Conservation (phyloP, 2,329 filamentous ascomycete species). For the Aspergillus ibericus region DNA sequence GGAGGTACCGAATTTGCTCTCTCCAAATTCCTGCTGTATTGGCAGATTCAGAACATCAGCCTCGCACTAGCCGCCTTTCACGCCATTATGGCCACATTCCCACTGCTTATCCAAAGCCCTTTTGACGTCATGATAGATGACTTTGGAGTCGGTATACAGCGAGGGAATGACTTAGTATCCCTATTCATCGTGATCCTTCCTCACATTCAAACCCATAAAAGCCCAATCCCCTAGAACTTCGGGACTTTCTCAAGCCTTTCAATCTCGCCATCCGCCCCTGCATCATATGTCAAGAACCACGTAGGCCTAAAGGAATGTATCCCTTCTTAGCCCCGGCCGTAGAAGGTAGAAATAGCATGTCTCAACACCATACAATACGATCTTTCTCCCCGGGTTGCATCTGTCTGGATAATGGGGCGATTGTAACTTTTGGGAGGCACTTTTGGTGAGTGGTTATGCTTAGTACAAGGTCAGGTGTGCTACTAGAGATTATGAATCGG, state of each 20-base stretch:
- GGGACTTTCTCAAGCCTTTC: background rate
- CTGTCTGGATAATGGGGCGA: background rate
- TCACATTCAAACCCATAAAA: conserved; percentile 54
- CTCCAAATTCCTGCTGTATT: background rate
- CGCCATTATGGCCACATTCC: conserved; percentile 58
- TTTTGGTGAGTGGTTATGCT: background rate
- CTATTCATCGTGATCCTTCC: conserved; percentile 55
- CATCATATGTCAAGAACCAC: no score
- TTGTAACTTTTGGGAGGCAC: background rate
- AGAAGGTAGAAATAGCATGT: no score
- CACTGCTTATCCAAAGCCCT: conserved; percentile 56
- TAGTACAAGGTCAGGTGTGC: background rate
- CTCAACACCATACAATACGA: background rate
- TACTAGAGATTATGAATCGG: background rate
- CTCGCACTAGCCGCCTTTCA: conserved; percentile 58
- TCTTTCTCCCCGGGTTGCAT: background rate
- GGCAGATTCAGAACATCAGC: conserved; percentile 48
- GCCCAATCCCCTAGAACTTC: conserved; percentile 28
- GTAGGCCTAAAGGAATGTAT: no score
- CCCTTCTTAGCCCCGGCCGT: no score
- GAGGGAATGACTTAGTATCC: conserved; percentile 55
- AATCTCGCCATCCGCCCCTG: background rate
- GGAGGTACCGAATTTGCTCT: background rate
- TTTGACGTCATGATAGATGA: conserved; percentile 56
- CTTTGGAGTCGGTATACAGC: conserved; percentile 50